These are phyloP conservation scores for Deinandra increscens DNA, from an alignment of 129 eudicot species.

Conservation along the genomic window DNA sequence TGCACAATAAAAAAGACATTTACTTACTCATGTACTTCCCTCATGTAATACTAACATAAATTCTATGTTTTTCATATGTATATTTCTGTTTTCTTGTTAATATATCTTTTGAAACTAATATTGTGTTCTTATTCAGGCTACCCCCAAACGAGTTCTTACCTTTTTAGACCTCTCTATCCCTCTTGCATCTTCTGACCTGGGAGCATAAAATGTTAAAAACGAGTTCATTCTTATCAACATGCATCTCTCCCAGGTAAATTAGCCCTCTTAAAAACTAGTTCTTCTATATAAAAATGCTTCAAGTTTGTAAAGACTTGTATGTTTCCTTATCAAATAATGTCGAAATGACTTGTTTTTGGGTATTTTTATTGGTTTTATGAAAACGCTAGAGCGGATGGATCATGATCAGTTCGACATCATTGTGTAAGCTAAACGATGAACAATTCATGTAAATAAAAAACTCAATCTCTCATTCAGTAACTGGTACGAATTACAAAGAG, in stretches of 20 bases:
- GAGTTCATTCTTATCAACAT: constrained; percentile 72
- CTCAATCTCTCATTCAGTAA: too few species aligned
- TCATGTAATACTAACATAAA: constrained; percentile 47
- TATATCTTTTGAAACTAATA: constrained; percentile 1
- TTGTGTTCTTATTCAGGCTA: constrained; percentile 42
- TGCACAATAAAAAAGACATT: constrained; percentile 10
- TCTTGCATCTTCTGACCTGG: constrained; percentile 93
- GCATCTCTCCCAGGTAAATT: constrained; percentile 62
- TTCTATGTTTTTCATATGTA: background rate
- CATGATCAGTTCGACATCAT: too few species aligned
- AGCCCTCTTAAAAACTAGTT: background rate
- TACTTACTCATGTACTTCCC: constrained; percentile 60
- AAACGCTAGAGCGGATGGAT: too few species aligned
- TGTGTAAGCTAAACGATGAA: too few species aligned
- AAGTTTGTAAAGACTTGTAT: background rate
- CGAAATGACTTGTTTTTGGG: background rate
- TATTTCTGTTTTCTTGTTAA: background rate
- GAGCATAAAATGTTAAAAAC: constrained; percentile 85
- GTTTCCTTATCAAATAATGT: background rate
- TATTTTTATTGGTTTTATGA: background rate
- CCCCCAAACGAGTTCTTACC: constrained; percentile 80
- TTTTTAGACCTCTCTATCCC: constrained; percentile 83
- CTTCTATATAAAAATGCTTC: background rate
- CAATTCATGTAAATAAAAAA: too few species aligned
- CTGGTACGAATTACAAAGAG: too few species aligned